A percentile compares a stretch with the other conserved stretches of the same genome.
These are phyloP conservation scores for Teunomyces gatunensis DNA, from an alignment of 805 yeast genomes.

Conservation along the genomic window DNA sequence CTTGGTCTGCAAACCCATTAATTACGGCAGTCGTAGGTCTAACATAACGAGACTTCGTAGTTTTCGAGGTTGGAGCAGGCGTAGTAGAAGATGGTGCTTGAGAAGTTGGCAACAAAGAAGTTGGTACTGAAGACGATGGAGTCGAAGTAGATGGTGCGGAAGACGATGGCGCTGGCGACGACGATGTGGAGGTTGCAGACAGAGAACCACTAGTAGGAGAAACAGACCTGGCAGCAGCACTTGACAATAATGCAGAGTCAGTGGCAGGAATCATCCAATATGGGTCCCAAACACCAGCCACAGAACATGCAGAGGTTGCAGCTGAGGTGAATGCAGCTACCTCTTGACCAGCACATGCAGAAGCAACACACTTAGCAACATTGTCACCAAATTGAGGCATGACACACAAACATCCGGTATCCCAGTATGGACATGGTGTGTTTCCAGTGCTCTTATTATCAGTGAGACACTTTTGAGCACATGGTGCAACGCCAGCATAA, in stretches of 20 bases:
- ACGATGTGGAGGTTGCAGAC: constrained; percentile 8
- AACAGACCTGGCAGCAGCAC: constrained; percentile 22
- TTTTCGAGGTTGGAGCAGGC: background rate
- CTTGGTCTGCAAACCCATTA: constrained; percentile 42
- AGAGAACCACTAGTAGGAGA: constrained; percentile 12
- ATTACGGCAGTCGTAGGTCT: constrained; percentile 38
- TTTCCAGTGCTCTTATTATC: constrained; percentile 25
- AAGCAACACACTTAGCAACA: constrained; percentile 32
- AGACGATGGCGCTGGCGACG: background rate
- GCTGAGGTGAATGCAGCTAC: constrained; percentile 28
- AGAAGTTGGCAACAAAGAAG: background rate
- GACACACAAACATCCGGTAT: constrained; percentile 43
- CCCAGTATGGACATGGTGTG: constrained; percentile 46
- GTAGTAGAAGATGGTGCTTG: background rate
- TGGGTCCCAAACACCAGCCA: constrained; percentile 35
- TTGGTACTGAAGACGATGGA: background rate
- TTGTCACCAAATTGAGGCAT: constrained; percentile 30
- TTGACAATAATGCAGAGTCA: constrained; percentile 20
- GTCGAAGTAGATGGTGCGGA: background rate
- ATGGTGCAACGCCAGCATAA: constrained; percentile 29
- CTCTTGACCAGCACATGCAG: constrained; percentile 26
- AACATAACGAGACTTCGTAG: constrained; percentile 1
- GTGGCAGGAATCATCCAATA: constrained; percentile 29
- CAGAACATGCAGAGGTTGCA: constrained; percentile 33
- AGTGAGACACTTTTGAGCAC: constrained; percentile 31